Evolutionary conservation across 306 rosid species (phyloP), one percentile per base, ranked within the genome.

Genomic region (Sicyos edulis): DNA sequence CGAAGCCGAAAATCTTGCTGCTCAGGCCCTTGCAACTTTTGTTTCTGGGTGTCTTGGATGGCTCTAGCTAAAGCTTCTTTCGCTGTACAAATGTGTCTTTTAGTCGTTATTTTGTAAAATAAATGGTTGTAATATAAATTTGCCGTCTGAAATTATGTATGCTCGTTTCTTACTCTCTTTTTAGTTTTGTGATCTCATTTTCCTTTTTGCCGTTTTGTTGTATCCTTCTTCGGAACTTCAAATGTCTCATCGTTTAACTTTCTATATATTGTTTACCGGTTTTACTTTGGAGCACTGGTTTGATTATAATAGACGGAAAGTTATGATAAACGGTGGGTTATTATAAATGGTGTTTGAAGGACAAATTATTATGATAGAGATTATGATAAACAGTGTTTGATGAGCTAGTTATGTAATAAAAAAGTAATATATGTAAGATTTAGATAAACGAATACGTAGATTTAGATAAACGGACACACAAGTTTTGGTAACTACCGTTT

Each of bases 1-100:
- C 6, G 83, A 83, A 79, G 91, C 87, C 20, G 96, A 92, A 85
- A 84, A 65, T 74, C 86, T 55, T 72, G 91, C 96, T 37, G 65
- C 83, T 69, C 74, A 78, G 84, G 86, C 88, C 52, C 68, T 88
- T 74, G 86, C 87, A 3, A 83, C 84, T 42, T 92, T 84, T 83
- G 58, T 87, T 73, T 83, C 80, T 5, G 81, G 72, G 63, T 76
- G 76, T 57, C 78, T 83, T 37, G 85, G 67, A 64, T 80, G 80
- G 66, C 80, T 78, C 56, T 81, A 66, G 75, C 21, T 17, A 10
- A 37, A 29, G 74, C 75, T 56, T 64, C 29, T 64, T 40, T 26
- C 17, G 40, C 7, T 67, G 72, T 72, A 54, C 20, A 63, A 17
- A 37, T 57, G 73, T 73, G 70, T 24, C 29, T 47, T 53, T 58